Conservation (phyloP, 352 stramenopile genomes). For the Blastocystis sp. region DNA sequence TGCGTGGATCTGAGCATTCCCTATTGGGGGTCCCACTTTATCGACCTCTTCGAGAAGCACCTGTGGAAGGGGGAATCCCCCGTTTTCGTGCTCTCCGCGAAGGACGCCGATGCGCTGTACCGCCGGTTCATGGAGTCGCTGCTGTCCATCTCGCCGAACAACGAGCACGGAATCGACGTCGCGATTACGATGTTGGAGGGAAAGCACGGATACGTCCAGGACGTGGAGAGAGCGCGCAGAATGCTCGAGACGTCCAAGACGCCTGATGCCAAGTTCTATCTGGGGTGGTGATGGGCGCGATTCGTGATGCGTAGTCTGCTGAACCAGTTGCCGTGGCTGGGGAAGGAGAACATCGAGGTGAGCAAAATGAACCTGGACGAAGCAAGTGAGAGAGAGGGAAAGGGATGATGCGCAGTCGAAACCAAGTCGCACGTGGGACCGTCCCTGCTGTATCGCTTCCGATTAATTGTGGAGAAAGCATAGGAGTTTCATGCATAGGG, state of each 20-base stretch:
- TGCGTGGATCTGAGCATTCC: constrained; percentile 33
- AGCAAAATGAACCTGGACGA: constrained; percentile 50
- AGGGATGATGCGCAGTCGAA: constrained; percentile 11
- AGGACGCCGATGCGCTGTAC: background rate
- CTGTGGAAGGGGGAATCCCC: constrained; percentile 1
- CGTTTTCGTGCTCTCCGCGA: background rate
- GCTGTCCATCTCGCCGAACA: constrained; percentile 2
- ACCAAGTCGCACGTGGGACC: background rate
- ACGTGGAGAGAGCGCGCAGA: background rate
- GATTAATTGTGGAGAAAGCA: background rate
- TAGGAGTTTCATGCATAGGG: background rate
- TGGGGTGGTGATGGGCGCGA: background rate
- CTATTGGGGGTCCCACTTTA: constrained; percentile 58
- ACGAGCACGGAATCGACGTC: constrained; percentile 23
- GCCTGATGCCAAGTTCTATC: constrained; percentile 12
- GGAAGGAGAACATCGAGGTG: constrained; percentile 13
- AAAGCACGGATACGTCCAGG: constrained; percentile 11
- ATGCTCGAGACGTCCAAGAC: constrained; percentile 13
- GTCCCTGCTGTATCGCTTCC: constrained; percentile 30
- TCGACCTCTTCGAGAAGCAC: constrained; percentile 51
- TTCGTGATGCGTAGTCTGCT: background rate
- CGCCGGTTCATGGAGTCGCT: constrained; percentile 34
- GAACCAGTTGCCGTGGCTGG: background rate
- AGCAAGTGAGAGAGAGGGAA: background rate
- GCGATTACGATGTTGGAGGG: constrained; percentile 17